A percentile compares a stretch with the other conserved stretches of the same genome.
phyloP scores from a whole-genome alignment of 805 yeast genomes.

The Yarrowia sp. region DNA sequence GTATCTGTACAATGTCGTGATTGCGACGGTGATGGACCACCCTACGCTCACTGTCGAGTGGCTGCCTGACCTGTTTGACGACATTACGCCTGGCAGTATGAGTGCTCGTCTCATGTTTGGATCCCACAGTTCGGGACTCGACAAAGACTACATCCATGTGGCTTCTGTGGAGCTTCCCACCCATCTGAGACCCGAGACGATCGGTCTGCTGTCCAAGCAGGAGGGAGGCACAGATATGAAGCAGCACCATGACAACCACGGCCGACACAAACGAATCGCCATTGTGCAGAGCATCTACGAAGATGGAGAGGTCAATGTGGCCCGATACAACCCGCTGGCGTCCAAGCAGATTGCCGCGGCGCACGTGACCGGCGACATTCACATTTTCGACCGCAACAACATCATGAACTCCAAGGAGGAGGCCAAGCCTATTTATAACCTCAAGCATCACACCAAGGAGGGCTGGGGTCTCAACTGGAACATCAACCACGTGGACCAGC shows the following conservation, averaged over 20 bases:
- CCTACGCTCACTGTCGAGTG: constrained; percentile 68
- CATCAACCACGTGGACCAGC: constrained; percentile 51
- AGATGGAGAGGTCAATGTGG: constrained; percentile 70
- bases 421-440: constrained; percentile 41
- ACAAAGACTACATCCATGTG: constrained; percentile 56
- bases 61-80: constrained; percentile 60
- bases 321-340: constrained; percentile 60
- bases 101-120: constrained; percentile 64
- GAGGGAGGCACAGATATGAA: constrained; percentile 6
- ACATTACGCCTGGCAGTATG: constrained; percentile 42
- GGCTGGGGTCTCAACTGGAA: constrained; percentile 81
- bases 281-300: constrained; percentile 62
- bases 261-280: constrained; percentile 48
- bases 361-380: constrained; percentile 53
- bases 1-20: constrained; percentile 60
- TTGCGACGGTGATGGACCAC: constrained; percentile 65
- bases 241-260: constrained; percentile 11
- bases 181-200: constrained; percentile 12
- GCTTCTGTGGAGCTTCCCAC: constrained; percentile 52
- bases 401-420: constrained; percentile 39
- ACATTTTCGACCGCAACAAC: constrained; percentile 46
- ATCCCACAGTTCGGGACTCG: constrained; percentile 66
- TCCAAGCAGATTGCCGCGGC: constrained; percentile 61
- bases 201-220: constrained; percentile 25
- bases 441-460: constrained; percentile 60